Percentiles rank a stretch among this genome's conserved stretches.
phyloP scores from a whole-genome alignment of 192 early-diverging fungal genomes.

The Backusella luteola region DNA sequence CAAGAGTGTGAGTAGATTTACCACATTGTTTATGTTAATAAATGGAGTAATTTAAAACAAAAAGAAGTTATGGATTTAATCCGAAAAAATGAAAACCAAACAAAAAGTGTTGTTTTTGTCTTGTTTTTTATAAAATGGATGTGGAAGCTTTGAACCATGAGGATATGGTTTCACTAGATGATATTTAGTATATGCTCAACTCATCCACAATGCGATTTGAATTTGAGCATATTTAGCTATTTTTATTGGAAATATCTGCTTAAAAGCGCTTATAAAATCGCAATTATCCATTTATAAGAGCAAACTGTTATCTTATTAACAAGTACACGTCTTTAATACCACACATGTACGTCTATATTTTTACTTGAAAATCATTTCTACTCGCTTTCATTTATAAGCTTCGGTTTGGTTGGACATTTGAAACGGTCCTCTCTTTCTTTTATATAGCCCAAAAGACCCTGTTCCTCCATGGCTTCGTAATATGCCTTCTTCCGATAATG shows the following conservation, averaged over 20 bases:
- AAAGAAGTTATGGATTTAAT: no score
- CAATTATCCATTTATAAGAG: neutral
- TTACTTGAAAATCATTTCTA: neutral
- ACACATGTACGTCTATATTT: neutral
- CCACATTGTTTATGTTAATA: neutral
- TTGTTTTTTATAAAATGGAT: neutral
- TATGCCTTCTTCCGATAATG: slow-evolving; percentile 10
- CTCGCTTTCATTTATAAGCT: neutral
- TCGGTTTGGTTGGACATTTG: neutral
- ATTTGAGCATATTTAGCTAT: neutral
- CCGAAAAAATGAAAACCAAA: no score
- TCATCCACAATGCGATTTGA: neutral
- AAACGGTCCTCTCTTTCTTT: neutral
- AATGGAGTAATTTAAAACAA: no score
- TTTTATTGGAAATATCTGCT: neutral
- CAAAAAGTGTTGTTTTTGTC: no score
- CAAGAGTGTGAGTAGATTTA: neutral
- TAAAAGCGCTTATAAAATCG: neutral
- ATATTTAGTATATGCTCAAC: neutral
- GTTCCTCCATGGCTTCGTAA: slow-evolving; percentile 6
- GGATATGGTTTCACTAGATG: neutral
- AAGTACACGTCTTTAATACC: neutral
- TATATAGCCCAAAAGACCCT: slow-evolving; percentile 13
- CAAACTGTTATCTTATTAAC: neutral
- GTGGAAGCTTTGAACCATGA: neutral